Percentiles rank a stretch among this genome's conserved stretches.
Conservation (phyloP, 345 rosid genomes). For the Eucalyptus coolabah region DNA sequence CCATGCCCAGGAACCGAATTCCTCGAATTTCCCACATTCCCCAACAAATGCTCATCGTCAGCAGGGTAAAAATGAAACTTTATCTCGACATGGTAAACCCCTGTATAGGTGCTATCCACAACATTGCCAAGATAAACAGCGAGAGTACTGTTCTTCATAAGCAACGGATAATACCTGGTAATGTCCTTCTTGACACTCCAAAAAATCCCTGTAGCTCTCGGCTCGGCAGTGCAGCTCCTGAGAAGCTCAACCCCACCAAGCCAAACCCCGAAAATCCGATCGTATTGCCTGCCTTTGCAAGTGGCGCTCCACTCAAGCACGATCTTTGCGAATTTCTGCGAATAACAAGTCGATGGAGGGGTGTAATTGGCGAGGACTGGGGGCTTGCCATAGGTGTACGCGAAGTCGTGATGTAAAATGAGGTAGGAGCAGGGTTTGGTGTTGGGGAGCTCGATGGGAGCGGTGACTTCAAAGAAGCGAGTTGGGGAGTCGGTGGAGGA, state of each 20-base stretch:
- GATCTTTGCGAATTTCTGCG: conserved; percentile 46
- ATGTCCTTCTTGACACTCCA: conserved; percentile 81
- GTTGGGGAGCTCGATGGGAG: conserved; percentile 29
- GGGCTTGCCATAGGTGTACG: conserved; percentile 49
- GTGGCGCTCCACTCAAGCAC: conserved; percentile 79
- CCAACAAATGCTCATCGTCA: not conserved
- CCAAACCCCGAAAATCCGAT: conserved; percentile 88
- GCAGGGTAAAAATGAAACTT: conserved; percentile 55
- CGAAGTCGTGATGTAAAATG: conserved; percentile 66
- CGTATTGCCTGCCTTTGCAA: conserved; percentile 66
- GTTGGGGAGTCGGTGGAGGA: not conserved
- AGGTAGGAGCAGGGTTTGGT: conserved; percentile 37
- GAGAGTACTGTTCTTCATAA: conserved; percentile 40
- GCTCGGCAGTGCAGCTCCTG: conserved; percentile 95
- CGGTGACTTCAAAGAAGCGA: conserved; percentile 69
- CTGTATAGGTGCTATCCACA: conserved; percentile 55
- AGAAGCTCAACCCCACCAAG: conserved; percentile 83
- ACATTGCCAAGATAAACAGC: conserved; percentile 66
- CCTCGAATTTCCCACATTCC: not conserved
- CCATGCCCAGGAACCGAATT: not conserved
- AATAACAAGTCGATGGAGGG: conserved; percentile 48
- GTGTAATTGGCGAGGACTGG: conserved; percentile 63
- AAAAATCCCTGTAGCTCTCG: conserved; percentile 46
- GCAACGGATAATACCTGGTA: conserved; percentile 67
- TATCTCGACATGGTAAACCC: conserved; percentile 64